Evolutionary conservation across 2,329 filamentous ascomycete species (phyloP).

Genomic region (Atkinsonella texensis): DNA sequence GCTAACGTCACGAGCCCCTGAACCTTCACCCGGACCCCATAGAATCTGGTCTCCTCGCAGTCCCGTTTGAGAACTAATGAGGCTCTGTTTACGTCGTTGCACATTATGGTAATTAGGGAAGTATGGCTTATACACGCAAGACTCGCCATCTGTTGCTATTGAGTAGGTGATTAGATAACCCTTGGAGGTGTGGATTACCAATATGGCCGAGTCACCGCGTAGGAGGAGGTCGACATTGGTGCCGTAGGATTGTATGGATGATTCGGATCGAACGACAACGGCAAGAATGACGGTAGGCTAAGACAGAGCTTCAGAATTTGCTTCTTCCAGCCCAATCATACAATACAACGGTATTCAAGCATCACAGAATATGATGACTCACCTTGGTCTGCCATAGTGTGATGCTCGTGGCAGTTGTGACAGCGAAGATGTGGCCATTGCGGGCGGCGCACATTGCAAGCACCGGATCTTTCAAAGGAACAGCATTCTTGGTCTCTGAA

Average conservation of each 20-base stretch:
- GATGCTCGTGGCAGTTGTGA: slow-evolving; percentile 73
- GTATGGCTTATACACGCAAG: slow-evolving; percentile 73
- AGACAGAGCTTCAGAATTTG: neutral
- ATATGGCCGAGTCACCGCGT: slow-evolving; percentile 81
- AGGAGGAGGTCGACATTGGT: slow-evolving; percentile 74
- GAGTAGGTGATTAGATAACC: slow-evolving; percentile 94
- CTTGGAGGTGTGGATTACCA: slow-evolving; percentile 75
- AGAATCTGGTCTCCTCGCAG: slow-evolving; percentile 48
- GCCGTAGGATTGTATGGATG: slow-evolving; percentile 74
- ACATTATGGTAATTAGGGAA: slow-evolving; percentile 58
- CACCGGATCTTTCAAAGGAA: slow-evolving; percentile 50
- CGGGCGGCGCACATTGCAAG: slow-evolving; percentile 66
- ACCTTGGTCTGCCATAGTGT: slow-evolving; percentile 97
- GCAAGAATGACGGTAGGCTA: slow-evolving; percentile 84
- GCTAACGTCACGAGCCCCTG: slow-evolving; percentile 73
- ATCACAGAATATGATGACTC: slow-evolving; percentile 11
- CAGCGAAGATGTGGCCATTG: slow-evolving; percentile 71
- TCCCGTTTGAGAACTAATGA: slow-evolving; percentile 44
- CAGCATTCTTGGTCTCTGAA: slow-evolving; percentile 16
- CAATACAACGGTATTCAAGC: neutral
- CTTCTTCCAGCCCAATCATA: too few species aligned
- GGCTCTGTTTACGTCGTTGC: slow-evolving; percentile 48
- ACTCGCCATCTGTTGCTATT: slow-evolving; percentile 69
- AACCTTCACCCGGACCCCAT: slow-evolving; percentile 70
- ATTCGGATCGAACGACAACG: slow-evolving; percentile 67